A percentile compares a stretch with the other conserved stretches of the same genome.
phyloP scores from a whole-genome alignment of 306 rosid species.

The Geum urbanum region DNA sequence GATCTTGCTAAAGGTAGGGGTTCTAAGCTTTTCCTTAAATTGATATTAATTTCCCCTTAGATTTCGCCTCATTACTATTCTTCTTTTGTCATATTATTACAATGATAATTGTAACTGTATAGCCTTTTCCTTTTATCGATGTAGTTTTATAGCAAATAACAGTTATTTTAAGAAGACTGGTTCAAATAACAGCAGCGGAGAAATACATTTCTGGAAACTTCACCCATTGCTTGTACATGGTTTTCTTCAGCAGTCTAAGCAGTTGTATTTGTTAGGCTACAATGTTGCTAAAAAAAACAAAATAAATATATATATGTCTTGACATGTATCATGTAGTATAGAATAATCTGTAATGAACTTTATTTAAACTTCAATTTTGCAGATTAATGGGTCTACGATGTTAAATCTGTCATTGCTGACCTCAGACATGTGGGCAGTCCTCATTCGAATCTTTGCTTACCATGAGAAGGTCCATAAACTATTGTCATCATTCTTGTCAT shows the following conservation, averaged over 20 bases:
- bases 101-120: neutral
- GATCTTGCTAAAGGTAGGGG: constrained; percentile 71
- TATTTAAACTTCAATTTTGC: constrained; percentile 28
- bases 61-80: neutral
- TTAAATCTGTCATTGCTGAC: constrained; percentile 87
- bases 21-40: constrained; percentile 11
- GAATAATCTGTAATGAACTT: constrained; percentile 7
- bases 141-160: neutral
- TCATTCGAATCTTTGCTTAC: constrained; percentile 87
- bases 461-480: constrained; percentile 63
- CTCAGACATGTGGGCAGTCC: constrained; percentile 96
- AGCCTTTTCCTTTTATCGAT: neutral
- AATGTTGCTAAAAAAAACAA: neutral
- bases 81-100: neutral
- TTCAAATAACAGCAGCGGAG: neutral
- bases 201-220: neutral
- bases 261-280: neutral
- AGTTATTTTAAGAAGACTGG: neutral
- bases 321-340: neutral
- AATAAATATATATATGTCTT: neutral
- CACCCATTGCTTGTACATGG: neutral
- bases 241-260: neutral
- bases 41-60: neutral
- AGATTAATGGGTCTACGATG: constrained; percentile 88
- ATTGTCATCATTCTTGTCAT: neutral